Evolutionary conservation across 805 yeast species (phyloP).

Genomic region (Wickerhamomyces silvicola): DNA sequence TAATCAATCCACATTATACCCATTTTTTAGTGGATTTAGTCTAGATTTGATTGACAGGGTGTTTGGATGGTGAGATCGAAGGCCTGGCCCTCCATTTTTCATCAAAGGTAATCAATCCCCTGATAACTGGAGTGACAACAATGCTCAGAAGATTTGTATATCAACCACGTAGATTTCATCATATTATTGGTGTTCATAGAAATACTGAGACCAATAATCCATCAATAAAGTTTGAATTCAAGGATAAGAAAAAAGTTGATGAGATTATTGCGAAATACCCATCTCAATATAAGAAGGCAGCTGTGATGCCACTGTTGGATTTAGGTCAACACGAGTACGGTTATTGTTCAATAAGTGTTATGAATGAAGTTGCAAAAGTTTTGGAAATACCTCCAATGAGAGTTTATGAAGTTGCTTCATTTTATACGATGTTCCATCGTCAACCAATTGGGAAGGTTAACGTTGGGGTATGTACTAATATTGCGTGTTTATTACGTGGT

Average conservation of each 20-base stretch:
- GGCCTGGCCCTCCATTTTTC: too few relatives aligned
- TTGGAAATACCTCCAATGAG: conserved; percentile 92
- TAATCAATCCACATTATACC: too few relatives aligned
- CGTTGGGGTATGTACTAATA: conserved; percentile 82
- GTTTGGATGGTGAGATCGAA: too few relatives aligned
- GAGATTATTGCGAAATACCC: conserved; percentile 77
- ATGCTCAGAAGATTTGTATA: too few relatives aligned
- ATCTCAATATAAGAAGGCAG: conserved; percentile 79
- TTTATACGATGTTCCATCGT: conserved; percentile 87
- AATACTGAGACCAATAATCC: conserved; percentile 64
- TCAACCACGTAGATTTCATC: too few relatives aligned
- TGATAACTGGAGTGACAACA: too few relatives aligned
- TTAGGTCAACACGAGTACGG: conserved; percentile 86
- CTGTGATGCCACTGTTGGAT: conserved; percentile 82
- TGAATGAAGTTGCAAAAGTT: conserved; percentile 83
- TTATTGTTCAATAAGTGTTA: conserved; percentile 77
- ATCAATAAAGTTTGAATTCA: conserved; percentile 65
- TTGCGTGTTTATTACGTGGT: conserved; percentile 83
- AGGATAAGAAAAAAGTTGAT: conserved; percentile 61
- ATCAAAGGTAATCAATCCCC: too few relatives aligned
- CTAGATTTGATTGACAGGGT: too few relatives aligned
- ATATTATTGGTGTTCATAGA: conserved; percentile 51
- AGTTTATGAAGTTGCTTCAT: conserved; percentile 88
- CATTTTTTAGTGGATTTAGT: too few relatives aligned
- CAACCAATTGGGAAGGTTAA: conserved; percentile 81